Evolutionary conservation across 331 rosid genomes (phyloP), one percentile per base, ranked within the genome.

Genomic region (Acacia concinna): DNA sequence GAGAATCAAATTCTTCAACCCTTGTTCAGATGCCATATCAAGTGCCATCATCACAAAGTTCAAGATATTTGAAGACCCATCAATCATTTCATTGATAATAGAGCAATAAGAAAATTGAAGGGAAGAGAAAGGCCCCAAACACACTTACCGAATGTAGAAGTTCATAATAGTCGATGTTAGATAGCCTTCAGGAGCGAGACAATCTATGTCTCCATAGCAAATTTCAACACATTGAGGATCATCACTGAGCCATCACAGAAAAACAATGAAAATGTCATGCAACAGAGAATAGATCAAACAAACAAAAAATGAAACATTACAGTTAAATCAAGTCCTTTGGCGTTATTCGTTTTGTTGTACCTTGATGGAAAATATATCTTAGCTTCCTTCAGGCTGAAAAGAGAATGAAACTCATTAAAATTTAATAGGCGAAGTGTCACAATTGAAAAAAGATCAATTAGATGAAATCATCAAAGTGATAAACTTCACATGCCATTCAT

Each of bases 291-390:
- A 57, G 15, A 56, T 49, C 52, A 12, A 57, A 37, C 20, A 28
- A 64, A n/a, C n/a, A n/a, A n/a, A n/a, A n/a, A n/a, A n/a, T n/a
- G n/a, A n/a, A 70, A 54, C 23, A 72, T 35, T 67, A 74, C 74
- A 63, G 77, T 77, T 21, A 78, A 70, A n/a, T 52, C 54, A 57
- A 64, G 40, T 11, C 54, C 60, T 81, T 57, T 34, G 47, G 68
- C 47, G 65, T 70, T 78, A 8, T 25, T 47, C 21, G 54, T 69
- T 20, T 65, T 25, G 5, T 32, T 67, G 72, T 90, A 96, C 99
- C 99, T 88, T 79, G 98, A 89, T 35, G 99, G 99, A 74, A 89
- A 96, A 86, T 90, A 91, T 81, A 91, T 91, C 88, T 78, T 91
- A 25, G 91, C 81, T 27, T 89, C 97, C 77, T 88, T 90, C 82